Percentiles rank a stretch among this genome's conserved stretches.
These are phyloP conservation scores for Citrus reticulata DNA, from an alignment of 345 rosid genomes.

Conservation along the genomic window DNA sequence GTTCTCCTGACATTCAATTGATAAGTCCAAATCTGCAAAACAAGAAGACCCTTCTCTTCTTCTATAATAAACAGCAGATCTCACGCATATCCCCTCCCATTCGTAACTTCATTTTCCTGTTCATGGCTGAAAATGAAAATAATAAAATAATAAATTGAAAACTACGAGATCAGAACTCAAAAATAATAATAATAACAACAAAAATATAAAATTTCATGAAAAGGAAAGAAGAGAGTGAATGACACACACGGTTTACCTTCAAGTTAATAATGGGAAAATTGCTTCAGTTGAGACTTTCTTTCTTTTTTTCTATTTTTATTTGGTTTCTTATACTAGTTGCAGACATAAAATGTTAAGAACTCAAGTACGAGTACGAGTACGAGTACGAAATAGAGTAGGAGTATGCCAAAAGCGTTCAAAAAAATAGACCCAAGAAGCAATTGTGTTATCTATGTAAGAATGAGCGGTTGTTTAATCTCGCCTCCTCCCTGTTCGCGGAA, in stretches of 20 bases:
- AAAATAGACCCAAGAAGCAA: neutral
- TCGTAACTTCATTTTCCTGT: neutral
- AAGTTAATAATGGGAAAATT: neutral
- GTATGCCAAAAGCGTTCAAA: neutral
- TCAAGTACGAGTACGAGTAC: neutral
- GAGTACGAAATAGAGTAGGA: neutral
- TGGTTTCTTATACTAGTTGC: no score
- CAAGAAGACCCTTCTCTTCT: neutral
- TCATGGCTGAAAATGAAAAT: slow-evolving; percentile 13
- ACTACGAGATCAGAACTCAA: slow-evolving; percentile 17
- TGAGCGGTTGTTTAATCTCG: neutral
- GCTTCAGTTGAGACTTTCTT: neutral
- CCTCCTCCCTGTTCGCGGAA: neutral
- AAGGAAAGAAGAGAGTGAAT: slow-evolving; percentile 5
- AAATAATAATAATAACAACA: neutral
- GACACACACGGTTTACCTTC: slow-evolving; percentile 1
- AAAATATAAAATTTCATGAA: neutral
- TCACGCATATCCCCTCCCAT: slow-evolving; percentile 29
- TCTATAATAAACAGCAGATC: neutral
- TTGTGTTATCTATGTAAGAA: neutral
- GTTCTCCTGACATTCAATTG: slow-evolving; percentile 24
- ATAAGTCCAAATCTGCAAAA: slow-evolving; percentile 30
- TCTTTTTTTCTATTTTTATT: no score
- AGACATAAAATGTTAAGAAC: neutral
- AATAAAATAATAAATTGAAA: neutral